Conservation (phyloP, 495 filamentous ascomycete species). For the Aspergillus kassunensis region DNA sequence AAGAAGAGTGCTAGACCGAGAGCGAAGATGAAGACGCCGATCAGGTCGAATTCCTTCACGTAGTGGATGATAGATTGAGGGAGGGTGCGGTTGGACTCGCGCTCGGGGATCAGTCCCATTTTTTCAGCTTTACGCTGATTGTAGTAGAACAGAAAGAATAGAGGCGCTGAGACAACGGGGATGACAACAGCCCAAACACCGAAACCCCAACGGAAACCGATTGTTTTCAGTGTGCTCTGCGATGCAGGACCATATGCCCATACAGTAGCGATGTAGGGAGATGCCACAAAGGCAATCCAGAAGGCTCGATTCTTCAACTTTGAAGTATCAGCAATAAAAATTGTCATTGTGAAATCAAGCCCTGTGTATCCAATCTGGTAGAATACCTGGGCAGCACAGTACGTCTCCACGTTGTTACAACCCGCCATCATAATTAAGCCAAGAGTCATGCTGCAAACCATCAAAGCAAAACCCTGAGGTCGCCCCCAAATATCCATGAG, state of each 20-base stretch:
- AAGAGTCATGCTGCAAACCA: constrained; percentile 31
- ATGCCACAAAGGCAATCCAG: constrained; percentile 49
- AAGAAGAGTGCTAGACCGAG: constrained; percentile 56
- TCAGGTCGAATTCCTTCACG: constrained; percentile 25
- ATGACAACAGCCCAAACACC: constrained; percentile 57
- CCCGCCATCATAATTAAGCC: constrained; percentile 49
- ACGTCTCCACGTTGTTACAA: constrained; percentile 42
- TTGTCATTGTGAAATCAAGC: constrained; percentile 45
- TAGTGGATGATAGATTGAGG: constrained; percentile 20
- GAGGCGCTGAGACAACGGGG: constrained; percentile 46
- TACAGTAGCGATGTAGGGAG: constrained; percentile 55
- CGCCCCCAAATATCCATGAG: constrained; percentile 63
- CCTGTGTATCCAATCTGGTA: constrained; percentile 48
- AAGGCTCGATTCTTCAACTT: constrained; percentile 54
- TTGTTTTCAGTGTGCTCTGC: constrained; percentile 5
- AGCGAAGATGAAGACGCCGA: constrained; percentile 54
- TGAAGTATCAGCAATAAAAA: constrained; percentile 61
- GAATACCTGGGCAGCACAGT: constrained; percentile 48
- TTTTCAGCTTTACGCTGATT: constrained; percentile 54
- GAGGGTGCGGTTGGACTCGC: constrained; percentile 22
- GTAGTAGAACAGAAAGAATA: constrained; percentile 25
- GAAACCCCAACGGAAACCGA: constrained; percentile 55
- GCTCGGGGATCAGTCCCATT: constrained; percentile 26
- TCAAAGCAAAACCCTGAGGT: constrained; percentile 46
- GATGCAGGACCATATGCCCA: constrained; percentile 15